Evolutionary conservation across 768 basidiomycete genomes (phyloP).

Genomic region (Panaeolus cyanescens): DNA sequence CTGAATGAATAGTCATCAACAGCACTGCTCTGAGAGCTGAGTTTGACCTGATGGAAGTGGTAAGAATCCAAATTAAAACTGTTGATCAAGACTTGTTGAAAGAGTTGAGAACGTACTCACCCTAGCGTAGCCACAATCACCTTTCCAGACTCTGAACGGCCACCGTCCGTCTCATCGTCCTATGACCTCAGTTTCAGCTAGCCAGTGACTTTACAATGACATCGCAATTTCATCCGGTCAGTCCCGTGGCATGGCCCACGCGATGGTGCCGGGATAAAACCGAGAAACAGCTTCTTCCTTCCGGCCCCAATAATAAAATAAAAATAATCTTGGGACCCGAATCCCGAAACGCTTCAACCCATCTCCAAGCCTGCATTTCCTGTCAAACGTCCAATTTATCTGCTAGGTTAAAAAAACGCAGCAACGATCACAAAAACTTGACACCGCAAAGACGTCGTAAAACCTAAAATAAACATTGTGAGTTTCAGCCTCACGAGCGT

Average conservation of each 20-base stretch:
- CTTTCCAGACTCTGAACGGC: not conserved
- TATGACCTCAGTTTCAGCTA: not conserved
- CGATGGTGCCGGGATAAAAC: slow-evolving; percentile 2
- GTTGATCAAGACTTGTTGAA: not conserved
- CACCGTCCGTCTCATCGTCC: not conserved
- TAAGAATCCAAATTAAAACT: not conserved
- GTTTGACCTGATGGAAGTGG: not conserved
- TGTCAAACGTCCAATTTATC: not conserved
- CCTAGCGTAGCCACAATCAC: not conserved
- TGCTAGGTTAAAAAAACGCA: not conserved
- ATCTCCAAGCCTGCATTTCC: not conserved
- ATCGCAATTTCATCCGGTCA: not conserved
- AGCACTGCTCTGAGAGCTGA: not conserved
- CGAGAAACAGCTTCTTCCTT: not conserved
- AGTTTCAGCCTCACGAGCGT: not conserved
- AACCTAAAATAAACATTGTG: not conserved
- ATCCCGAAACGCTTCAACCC: not conserved
- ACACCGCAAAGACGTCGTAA: not conserved
- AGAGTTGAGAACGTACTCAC: not conserved
- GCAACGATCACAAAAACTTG: not conserved
- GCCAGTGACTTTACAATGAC: not conserved
- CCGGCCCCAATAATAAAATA: not conserved
- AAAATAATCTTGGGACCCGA: not conserved
- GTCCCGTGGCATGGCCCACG: not conserved
- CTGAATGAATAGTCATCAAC: not conserved